Evolutionary conservation across 257 asterid species (phyloP).

Genomic region (Capsicum chinense): DNA sequence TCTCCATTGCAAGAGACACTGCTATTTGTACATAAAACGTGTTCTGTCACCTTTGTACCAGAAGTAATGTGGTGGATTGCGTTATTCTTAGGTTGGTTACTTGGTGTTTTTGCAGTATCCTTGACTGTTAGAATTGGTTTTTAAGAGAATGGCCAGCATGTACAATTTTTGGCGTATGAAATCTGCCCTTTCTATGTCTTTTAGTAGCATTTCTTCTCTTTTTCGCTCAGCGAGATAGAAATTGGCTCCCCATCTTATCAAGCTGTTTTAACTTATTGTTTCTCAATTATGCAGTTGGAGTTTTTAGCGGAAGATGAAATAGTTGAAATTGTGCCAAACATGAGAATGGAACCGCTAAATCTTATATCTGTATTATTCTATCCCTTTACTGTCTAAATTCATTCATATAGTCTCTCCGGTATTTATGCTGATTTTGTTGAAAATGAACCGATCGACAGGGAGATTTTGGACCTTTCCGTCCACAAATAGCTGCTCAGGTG

Average conservation of each 20-base stretch:
- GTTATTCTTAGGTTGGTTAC: background rate
- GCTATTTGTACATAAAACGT: constrained; percentile 18
- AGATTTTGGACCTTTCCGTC: constrained; percentile 85
- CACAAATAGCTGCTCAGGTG: constrained; percentile 73
- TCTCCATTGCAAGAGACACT: constrained; percentile 3
- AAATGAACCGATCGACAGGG: constrained; percentile 55
- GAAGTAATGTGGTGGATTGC: no score
- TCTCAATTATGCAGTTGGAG: constrained; percentile 66
- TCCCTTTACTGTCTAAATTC: background rate
- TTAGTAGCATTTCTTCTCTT: background rate
- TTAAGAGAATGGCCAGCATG: constrained; percentile 9
- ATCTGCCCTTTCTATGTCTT: background rate
- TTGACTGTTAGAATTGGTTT: background rate
- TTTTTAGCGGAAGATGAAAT: constrained; percentile 94
- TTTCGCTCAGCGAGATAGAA: background rate
- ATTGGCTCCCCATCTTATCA: no score
- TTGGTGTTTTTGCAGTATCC: constrained; percentile 7
- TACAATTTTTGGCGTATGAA: background rate
- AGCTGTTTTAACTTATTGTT: background rate
- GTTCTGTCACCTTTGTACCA: background rate
- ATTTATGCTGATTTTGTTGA: background rate
- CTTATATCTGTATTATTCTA: constrained; percentile 62
- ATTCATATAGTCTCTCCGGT: background rate
- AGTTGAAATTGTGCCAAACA: constrained; percentile 77
- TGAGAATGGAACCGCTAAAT: constrained; percentile 84